Conservation (phyloP, 345 rosid genomes). For the Eucalyptus tenuipes region DNA sequence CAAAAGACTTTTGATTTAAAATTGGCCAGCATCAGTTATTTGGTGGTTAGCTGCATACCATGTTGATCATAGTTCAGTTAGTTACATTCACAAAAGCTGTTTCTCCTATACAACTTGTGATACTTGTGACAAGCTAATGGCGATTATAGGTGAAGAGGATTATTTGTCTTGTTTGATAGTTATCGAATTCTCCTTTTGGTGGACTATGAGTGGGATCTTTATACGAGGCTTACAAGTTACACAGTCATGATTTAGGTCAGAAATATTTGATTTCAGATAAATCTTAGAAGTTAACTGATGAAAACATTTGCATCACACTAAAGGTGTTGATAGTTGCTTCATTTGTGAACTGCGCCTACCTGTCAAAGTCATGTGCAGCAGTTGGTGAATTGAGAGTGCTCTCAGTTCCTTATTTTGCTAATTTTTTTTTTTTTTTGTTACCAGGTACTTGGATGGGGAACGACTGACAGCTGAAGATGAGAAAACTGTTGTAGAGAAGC, state of each 20-base stretch:
- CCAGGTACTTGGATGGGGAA: slow-evolving; percentile 68
- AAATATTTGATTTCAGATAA: not conserved
- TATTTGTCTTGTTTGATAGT: not conserved
- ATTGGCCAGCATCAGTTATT: not conserved
- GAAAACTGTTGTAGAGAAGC: slow-evolving; percentile 42
- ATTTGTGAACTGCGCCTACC: not conserved
- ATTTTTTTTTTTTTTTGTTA: not conserved
- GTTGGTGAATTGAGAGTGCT: not conserved
- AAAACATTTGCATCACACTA: not conserved
- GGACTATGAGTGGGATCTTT: not conserved
- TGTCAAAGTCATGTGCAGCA: not conserved
- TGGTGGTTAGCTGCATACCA: not conserved
- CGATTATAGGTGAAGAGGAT: not conserved
- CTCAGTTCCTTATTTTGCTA: not conserved
- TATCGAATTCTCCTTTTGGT: not conserved
- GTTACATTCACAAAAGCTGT: not conserved
- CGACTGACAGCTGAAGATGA: slow-evolving; percentile 54
- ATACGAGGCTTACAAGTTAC: not conserved
- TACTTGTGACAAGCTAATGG: not conserved
- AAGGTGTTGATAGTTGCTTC: not conserved
- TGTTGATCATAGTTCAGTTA: not conserved
- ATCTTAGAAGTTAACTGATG: not conserved
- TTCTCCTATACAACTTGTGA: not conserved
- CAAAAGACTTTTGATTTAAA: not conserved
- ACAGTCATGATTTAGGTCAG: not conserved